Conservation (phyloP, 1,284 basidiomycete species). For the Baeospora myosura region DNA sequence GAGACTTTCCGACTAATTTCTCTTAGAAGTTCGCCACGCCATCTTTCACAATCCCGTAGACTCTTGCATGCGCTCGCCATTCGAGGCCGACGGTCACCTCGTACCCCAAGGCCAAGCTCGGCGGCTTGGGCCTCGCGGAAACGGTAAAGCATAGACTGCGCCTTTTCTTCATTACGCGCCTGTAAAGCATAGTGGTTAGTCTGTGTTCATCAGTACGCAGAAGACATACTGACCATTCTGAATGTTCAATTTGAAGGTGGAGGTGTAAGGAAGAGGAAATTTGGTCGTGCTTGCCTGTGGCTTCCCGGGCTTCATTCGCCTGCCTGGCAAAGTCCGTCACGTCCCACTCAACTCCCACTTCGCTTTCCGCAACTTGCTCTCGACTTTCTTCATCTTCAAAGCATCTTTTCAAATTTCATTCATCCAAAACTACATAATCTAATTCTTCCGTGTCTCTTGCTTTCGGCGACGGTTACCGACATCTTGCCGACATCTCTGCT, state of each 20-base stretch:
- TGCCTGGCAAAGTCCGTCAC: too few relatives aligned
- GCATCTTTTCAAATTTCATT: not conserved
- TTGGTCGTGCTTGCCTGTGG: too few relatives aligned
- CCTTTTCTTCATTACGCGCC: conserved; percentile 97
- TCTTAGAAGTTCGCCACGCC: conserved; percentile 6
- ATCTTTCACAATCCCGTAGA: conserved; percentile 78
- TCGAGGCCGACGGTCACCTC: conserved; percentile 75
- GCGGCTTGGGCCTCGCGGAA: conserved; percentile 96
- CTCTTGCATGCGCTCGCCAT: conserved; percentile 90
- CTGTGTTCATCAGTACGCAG: too few relatives aligned
- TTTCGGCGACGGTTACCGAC: too few relatives aligned
- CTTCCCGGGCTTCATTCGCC: too few relatives aligned
- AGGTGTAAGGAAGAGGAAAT: too few relatives aligned
- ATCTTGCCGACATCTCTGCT: too few relatives aligned
- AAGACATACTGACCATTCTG: too few relatives aligned
- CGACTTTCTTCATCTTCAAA: not conserved
- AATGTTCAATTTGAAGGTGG: too few relatives aligned
- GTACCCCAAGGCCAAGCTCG: conserved; percentile 85
- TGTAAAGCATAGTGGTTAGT: conserved; percentile 29
- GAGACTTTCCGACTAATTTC: conserved; percentile 88
- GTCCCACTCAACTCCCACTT: not conserved
- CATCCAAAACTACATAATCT: not conserved
- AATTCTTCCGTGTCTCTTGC: too few relatives aligned
- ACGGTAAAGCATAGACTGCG: conserved; percentile 97
- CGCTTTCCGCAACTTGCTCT: not conserved